phyloP scores from a whole-genome alignment of 768 basidiomycete genomes.

The Auricularia sp. region DNA sequence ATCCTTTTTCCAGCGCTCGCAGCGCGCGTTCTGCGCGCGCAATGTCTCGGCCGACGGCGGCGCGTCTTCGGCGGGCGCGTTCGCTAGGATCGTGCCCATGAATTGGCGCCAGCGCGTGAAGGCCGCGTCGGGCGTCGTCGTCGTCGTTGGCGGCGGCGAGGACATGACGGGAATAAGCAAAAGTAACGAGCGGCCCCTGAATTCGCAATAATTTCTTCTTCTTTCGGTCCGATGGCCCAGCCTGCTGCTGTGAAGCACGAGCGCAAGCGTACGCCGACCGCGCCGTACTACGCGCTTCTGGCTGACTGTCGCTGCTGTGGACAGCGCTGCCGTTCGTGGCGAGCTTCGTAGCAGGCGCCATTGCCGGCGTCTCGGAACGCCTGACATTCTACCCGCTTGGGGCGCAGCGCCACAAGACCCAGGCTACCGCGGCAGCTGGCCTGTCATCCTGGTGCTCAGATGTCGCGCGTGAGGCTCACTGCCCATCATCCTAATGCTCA shows the following conservation, averaged over 20 bases:
- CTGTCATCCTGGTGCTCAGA: slow-evolving; percentile 33
- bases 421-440: slow-evolving; percentile 1
- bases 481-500: no score
- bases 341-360: slow-evolving; percentile 91
- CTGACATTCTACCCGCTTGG: slow-evolving; percentile 84
- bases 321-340: slow-evolving; percentile 76
- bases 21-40: background rate
- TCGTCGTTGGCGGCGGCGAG: no score
- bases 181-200: no score
- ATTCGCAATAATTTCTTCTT: no score
- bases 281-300: no score
- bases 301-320: no score
- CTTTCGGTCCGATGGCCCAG: no score
- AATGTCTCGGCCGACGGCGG: background rate
- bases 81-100: background rate
- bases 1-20: background rate
- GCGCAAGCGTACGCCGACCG: no score
- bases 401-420: slow-evolving; percentile 26
- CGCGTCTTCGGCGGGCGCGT: background rate
- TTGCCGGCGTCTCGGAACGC: slow-evolving; percentile 67
- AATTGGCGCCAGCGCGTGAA: no score
- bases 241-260: no score
- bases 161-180: no score
- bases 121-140: no score
- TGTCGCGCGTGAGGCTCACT: slow-evolving; percentile 53